These are phyloP conservation scores for Vaccinium macrocarpon DNA, from an alignment of 148 eudicot species.

Conservation along the genomic window DNA sequence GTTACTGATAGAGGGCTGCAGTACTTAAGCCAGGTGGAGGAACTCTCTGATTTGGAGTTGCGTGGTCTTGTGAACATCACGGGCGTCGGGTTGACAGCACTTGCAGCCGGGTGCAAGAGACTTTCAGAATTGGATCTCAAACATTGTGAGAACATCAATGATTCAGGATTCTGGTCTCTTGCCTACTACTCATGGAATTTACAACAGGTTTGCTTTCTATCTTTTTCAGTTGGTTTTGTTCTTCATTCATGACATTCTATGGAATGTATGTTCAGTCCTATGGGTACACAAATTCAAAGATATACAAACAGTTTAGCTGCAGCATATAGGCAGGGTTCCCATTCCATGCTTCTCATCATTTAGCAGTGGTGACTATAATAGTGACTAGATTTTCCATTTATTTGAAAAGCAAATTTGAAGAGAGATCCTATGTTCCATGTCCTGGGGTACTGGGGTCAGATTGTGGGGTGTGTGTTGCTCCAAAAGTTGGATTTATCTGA, in stretches of 20 bases:
- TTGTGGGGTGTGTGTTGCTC: neutral
- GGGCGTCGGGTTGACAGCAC: constrained; percentile 49
- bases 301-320: neutral
- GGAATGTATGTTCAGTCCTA: constrained; percentile 5
- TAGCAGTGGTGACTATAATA: neutral
- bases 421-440: neutral
- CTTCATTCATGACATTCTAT: neutral
- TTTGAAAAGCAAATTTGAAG: neutral
- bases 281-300: neutral
- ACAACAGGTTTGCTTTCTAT: constrained; percentile 42
- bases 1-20: constrained; percentile 66
- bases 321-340: neutral
- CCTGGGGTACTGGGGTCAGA: neutral
- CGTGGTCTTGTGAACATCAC: constrained; percentile 50
- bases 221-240: neutral
- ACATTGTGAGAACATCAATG: constrained; percentile 57
- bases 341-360: neutral
- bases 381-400: neutral
- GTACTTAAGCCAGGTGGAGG: constrained; percentile 46
- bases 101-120: constrained; percentile 62
- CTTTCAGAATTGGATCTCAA: constrained; percentile 66
- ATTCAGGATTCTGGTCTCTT: constrained; percentile 66
- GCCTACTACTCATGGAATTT: constrained; percentile 56
- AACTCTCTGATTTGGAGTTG: constrained; percentile 61
- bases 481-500: neutral